A percentile compares a stretch with the other conserved stretches of the same genome.
Conservation (phyloP, 2,329 filamentous ascomycete genomes). For the Stemphylium vesicarium region DNA sequence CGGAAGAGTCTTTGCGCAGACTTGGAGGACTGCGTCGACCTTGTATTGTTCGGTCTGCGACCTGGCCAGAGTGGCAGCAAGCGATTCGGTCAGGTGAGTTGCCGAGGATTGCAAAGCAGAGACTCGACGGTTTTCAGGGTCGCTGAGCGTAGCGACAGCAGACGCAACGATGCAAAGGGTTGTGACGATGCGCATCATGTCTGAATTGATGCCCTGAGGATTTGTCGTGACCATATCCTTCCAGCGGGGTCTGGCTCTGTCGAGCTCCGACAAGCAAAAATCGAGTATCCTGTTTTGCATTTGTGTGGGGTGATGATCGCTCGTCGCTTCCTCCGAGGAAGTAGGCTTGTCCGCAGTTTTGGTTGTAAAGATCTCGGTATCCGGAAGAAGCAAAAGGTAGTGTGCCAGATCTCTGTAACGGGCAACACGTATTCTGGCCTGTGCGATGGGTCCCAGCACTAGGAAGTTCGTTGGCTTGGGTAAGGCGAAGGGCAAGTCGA, state of each 20-base stretch:
- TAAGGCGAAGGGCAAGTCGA: conserved; percentile 57
- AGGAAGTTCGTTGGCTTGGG: conserved; percentile 36
- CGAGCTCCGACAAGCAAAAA: conserved; percentile 54
- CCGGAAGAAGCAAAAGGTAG: conserved; percentile 56
- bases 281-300: conserved; percentile 50
- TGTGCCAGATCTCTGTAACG: conserved; percentile 52
- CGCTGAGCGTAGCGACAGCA: conserved; percentile 35
- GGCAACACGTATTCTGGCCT: conserved; percentile 52
- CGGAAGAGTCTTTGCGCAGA: conserved; percentile 43
- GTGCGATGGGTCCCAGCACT: conserved; percentile 51
- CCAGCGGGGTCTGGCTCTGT: conserved; percentile 55
- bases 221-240: conserved; percentile 50
- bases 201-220: conserved; percentile 55
- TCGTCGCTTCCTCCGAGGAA: conserved; percentile 11
- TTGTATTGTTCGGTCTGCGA: conserved; percentile 52
- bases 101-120: conserved; percentile 27
- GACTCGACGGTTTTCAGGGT: conserved; percentile 31
- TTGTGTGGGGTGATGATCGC: conserved; percentile 30
- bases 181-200: conserved; percentile 58
- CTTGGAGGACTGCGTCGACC: conserved; percentile 52
- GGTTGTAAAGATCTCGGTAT: conserved; percentile 12
- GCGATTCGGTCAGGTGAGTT: conserved; percentile 30
- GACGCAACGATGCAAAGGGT: conserved; percentile 56
- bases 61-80: conserved; percentile 46
- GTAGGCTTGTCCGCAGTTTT: not conserved